These are phyloP conservation scores for Penstemon barbatus DNA, from an alignment of 257 asterid genomes.

Conservation along the genomic window DNA sequence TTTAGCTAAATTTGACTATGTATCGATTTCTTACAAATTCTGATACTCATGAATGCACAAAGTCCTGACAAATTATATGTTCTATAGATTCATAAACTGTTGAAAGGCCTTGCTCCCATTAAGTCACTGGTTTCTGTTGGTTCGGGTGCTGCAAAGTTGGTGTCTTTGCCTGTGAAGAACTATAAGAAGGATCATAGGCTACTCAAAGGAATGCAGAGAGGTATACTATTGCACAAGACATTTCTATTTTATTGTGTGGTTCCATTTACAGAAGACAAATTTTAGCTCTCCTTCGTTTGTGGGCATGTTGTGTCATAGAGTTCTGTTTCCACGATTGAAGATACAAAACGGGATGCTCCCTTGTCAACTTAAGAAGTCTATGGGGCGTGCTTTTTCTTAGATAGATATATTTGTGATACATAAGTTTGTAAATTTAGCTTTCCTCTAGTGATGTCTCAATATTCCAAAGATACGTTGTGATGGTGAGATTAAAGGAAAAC, in stretches of 20 bases:
- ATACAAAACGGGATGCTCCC: background rate
- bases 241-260: conserved; percentile 20
- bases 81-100: conserved; percentile 73
- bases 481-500: background rate
- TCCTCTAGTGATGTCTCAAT: too few species aligned
- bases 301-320: background rate
- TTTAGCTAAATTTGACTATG: conserved; percentile 28
- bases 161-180: conserved; percentile 78
- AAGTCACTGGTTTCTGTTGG: conserved; percentile 92
- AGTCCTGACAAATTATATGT: conserved; percentile 24
- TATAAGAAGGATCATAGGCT: conserved; percentile 80
- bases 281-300: conserved; percentile 12
- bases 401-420: background rate
- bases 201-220: conserved; percentile 98
- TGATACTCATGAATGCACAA: conserved; percentile 29
- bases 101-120: conserved; percentile 97
- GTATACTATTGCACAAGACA: conserved; percentile 36
- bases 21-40: conserved; percentile 27
- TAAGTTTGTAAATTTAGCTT: background rate
- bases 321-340: conserved; percentile 12
- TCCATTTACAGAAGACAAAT: conserved; percentile 16
- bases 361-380: conserved; percentile 20
- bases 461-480: too few species aligned
- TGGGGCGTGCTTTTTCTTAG: background rate
- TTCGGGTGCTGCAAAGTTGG: conserved; percentile 97